phyloP scores from a whole-genome alignment of 2,329 filamentous ascomycete genomes.

The Phaeosphaeriaceae sp. region DNA sequence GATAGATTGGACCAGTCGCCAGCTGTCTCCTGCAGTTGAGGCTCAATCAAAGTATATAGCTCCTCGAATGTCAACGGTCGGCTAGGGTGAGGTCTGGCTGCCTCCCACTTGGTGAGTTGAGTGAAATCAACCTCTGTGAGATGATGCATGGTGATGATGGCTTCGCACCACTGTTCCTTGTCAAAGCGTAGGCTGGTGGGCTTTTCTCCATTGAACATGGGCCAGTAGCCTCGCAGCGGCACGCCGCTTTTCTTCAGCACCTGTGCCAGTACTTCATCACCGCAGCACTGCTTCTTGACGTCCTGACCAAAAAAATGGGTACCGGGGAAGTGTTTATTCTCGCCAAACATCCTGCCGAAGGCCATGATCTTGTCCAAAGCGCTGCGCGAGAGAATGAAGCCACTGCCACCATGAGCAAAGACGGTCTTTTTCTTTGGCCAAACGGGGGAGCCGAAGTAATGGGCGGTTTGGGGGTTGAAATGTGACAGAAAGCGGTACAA shows the following conservation, averaged over 20 bases:
- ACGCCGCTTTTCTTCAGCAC: conserved; percentile 47
- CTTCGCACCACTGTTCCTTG: conserved; percentile 52
- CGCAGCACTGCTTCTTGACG: conserved; percentile 44
- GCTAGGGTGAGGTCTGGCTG: conserved; percentile 25
- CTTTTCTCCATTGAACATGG: conserved; percentile 55
- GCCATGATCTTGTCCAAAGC: conserved; percentile 55
- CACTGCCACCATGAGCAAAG: conserved; percentile 54
- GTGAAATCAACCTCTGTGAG: conserved; percentile 39
- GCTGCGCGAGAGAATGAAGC: conserved; percentile 53
- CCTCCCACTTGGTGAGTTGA: conserved; percentile 35
- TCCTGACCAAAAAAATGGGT: conserved; percentile 47
- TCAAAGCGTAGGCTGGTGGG: conserved; percentile 48
- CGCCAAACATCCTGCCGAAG: conserved; percentile 45
- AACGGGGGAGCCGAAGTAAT: conserved; percentile 52
- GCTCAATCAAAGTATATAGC: conserved; percentile 39
- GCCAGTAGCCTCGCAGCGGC: conserved; percentile 48
- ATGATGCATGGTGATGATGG: conserved; percentile 50
- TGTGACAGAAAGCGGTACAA: conserved; percentile 49
- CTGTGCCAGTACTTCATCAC: conserved; percentile 47
- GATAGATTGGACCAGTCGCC: conserved; percentile 47
- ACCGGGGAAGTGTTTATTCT: conserved; percentile 39
- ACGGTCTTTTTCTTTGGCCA: conserved; percentile 41
- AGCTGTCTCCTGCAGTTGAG: conserved; percentile 25
- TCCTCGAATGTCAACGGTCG: conserved; percentile 43
- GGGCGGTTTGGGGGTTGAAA: conserved; percentile 44